phyloP scores from a whole-genome alignment of 169 alveolate genomes.

The Neospora caninum region DNA sequence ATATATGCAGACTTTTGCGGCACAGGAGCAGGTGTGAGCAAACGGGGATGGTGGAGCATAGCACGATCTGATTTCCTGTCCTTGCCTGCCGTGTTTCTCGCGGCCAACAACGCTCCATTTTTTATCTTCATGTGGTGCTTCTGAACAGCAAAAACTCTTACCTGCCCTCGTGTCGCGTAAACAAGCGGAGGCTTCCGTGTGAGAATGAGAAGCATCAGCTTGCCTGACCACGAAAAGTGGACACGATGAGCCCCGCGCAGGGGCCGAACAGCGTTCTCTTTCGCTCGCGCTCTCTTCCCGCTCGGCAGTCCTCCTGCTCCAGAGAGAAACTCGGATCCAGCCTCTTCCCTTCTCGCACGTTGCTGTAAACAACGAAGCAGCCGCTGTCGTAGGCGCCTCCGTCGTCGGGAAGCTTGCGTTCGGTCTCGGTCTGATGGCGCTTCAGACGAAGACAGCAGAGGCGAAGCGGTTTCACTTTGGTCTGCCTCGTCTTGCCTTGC shows the following conservation, averaged over 20 bases:
- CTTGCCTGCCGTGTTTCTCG: too few relatives aligned
- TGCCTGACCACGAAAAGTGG: conserved; percentile 59
- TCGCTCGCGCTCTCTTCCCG: not conserved
- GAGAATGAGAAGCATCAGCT: conserved; percentile 40
- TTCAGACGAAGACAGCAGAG: not conserved
- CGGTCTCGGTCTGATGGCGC: not conserved
- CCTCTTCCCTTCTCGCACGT: not conserved
- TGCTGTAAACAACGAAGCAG: not conserved
- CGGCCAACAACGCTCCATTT: too few relatives aligned
- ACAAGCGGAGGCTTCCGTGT: conserved; percentile 51
- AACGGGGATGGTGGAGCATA: too few relatives aligned
- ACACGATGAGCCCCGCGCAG: conserved; percentile 30
- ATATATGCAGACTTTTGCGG: too few relatives aligned
- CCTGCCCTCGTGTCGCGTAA: conserved; percentile 48
- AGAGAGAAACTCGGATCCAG: not conserved
- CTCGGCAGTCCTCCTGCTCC: not conserved
- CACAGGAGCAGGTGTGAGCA: too few relatives aligned
- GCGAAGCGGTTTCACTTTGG: not conserved
- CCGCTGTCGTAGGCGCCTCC: not conserved
- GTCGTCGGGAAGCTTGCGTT: not conserved
- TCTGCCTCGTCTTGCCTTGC: not conserved
- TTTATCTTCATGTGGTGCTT: too few relatives aligned
- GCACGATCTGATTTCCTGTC: too few relatives aligned
- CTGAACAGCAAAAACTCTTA: not conserved
- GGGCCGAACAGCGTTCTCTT: not conserved